Percentiles rank a stretch among this genome's conserved stretches.
Conservation (phyloP, 352 stramenopile species). For the Plasmopara muralis region DNA sequence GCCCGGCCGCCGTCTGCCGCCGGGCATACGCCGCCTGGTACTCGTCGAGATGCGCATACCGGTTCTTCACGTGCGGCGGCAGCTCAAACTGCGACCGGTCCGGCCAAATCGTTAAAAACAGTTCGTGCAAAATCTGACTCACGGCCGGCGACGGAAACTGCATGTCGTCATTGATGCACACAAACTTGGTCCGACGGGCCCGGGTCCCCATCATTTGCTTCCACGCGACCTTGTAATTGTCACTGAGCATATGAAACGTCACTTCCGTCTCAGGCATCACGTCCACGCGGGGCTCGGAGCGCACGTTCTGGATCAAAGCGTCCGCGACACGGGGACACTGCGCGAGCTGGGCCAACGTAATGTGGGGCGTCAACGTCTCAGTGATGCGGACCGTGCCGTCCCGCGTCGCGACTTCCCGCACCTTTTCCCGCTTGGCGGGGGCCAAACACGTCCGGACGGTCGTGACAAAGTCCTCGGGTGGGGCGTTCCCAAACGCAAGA, state of each 20-base stretch:
- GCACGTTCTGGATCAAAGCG: slow-evolving; percentile 59
- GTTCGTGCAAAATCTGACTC: slow-evolving; percentile 82
- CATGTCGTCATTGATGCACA: slow-evolving; percentile 97
- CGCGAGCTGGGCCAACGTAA: slow-evolving; percentile 57
- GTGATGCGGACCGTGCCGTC: slow-evolving; percentile 55
- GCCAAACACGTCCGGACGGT: slow-evolving; percentile 64
- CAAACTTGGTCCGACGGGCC: slow-evolving; percentile 89
- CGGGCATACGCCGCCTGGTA: slow-evolving; percentile 47
- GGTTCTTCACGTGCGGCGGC: slow-evolving; percentile 80
- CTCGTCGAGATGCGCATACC: slow-evolving; percentile 79
- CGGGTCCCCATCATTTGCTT: slow-evolving; percentile 90
- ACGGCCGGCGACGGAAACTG: slow-evolving; percentile 75
- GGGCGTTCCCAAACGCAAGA: slow-evolving; percentile 67
- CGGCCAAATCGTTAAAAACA: slow-evolving; percentile 91
- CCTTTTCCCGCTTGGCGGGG: slow-evolving; percentile 64
- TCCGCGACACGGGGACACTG: slow-evolving; percentile 40
- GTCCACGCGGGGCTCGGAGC: slow-evolving; percentile 50
- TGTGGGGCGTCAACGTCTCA: slow-evolving; percentile 69
- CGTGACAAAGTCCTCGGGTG: slow-evolving; percentile 56
- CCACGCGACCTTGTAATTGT: slow-evolving; percentile 87
- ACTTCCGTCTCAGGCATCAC: slow-evolving; percentile 82
- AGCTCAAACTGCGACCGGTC: slow-evolving; percentile 89
- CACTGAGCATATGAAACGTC: slow-evolving; percentile 93
- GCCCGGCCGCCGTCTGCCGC: slow-evolving; percentile 31
- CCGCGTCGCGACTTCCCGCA: slow-evolving; percentile 49